phyloP scores from a whole-genome alignment of 1,139 yeast species.

The Yamadazyma aaseri region DNA sequence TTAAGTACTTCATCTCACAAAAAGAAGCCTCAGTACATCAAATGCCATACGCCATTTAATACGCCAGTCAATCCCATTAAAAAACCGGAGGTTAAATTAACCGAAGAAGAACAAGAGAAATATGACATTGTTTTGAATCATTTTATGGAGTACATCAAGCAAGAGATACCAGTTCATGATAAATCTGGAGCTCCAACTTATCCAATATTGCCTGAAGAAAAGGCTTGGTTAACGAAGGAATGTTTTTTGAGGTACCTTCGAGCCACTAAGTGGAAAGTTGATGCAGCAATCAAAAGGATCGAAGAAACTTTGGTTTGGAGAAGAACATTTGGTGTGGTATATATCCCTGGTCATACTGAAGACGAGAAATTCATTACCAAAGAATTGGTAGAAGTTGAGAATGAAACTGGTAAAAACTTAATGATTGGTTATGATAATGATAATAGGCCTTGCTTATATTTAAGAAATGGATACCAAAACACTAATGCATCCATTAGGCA shows the following conservation, averaged over 20 bases:
- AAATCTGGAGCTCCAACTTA: slow-evolving; percentile 20
- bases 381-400: slow-evolving; percentile 65
- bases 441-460: slow-evolving; percentile 83
- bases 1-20: slow-evolving; percentile 4
- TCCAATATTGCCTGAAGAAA: slow-evolving; percentile 51
- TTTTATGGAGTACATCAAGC: slow-evolving; percentile 21
- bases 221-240: slow-evolving; percentile 88
- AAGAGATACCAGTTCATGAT: slow-evolving; percentile 25
- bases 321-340: slow-evolving; percentile 82
- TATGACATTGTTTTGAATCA: slow-evolving; percentile 26
- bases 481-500: slow-evolving; percentile 84
- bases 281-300: slow-evolving; percentile 70
- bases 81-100: slow-evolving; percentile 29
- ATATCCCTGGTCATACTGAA: slow-evolving; percentile 44
- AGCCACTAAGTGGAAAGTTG: slow-evolving; percentile 85
- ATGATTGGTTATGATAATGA: slow-evolving; percentile 87
- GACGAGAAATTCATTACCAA: slow-evolving; percentile 52
- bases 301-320: slow-evolving; percentile 85
- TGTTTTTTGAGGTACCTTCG: slow-evolving; percentile 83
- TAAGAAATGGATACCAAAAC: slow-evolving; percentile 91
- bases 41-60: slow-evolving; percentile 42
- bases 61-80: slow-evolving; percentile 37
- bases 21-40: slow-evolving; percentile 24
- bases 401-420: slow-evolving; percentile 85
- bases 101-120: slow-evolving; percentile 27